Evolutionary conservation across 75 land plant species (phyloP).

Genomic region (Cryptomeria japonica): DNA sequence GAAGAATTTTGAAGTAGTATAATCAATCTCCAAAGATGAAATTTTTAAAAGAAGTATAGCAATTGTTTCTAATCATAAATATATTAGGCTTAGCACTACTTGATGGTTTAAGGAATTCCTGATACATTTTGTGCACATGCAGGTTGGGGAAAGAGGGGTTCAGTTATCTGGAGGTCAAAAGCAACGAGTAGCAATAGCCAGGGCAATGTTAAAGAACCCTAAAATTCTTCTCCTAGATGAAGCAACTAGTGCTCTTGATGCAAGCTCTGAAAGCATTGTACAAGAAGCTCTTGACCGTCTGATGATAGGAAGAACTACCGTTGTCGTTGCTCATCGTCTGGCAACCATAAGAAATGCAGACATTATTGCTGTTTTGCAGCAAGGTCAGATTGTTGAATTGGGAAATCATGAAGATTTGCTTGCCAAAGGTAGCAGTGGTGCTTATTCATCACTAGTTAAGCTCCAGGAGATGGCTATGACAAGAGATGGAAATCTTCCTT

Average conservation of each 20-base stretch:
- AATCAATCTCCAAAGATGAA: background rate
- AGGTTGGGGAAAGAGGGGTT: conserved; percentile 96
- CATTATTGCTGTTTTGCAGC: conserved; percentile 81
- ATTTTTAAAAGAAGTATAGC: background rate
- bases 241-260: conserved; percentile 98
- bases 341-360: conserved; percentile 96
- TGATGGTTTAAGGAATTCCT: background rate
- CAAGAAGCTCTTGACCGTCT: conserved; percentile 95
- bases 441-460: conserved; percentile 77
- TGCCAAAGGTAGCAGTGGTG: conserved; percentile 69
- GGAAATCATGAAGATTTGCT: conserved; percentile 90
- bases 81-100: background rate
- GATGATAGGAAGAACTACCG: conserved; percentile 97
- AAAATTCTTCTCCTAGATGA: conserved; percentile 93
- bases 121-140: conserved; percentile 4
- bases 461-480: conserved; percentile 86
- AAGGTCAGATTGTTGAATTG: conserved; percentile 87
- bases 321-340: conserved; percentile 95
- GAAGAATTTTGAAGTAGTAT: background rate
- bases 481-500: conserved; percentile 53
- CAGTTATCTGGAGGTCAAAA: conserved; percentile 99
- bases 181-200: conserved; percentile 94
- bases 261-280: conserved; percentile 89
- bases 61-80: background rate
- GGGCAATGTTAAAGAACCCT: conserved; percentile 95